Evolutionary conservation across 441 rosid genomes (phyloP), one percentile per base, ranked within the genome.

Genomic region (Erodium trifolium): DNA sequence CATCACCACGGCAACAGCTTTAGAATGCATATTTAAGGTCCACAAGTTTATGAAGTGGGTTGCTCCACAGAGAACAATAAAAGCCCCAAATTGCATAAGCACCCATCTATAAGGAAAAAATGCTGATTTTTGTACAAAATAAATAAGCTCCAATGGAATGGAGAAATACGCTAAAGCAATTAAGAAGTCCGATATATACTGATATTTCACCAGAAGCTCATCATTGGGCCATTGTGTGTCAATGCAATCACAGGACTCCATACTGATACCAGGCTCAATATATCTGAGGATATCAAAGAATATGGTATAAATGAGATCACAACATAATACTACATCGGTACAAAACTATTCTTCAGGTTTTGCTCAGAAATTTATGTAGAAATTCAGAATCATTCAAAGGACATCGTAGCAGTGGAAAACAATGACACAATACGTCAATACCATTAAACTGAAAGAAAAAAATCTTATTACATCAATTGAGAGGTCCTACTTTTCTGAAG

Each of bases 61-160:
- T 3, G 96, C 94, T 47, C 98, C 98, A 71, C 98, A 93, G 55
- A 93, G 96, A 67, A 93, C 85, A 78, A 93, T 93, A 64, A 93
- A 93, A 41, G 96, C 94, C 37, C 98, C 97, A 66, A 93, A 93
- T 78, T 91, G 98, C 94, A 91, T 83, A 1, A 93, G 96, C 71
- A 93, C 98, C 97, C 97, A 89, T 87, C 89, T 82, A 75, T 91
- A 93, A 0, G 98, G 98, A 80, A 91, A 93, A 84, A 91, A 88
- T 0, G 93, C 87, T 0, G 94, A 89, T 74, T 83, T 93, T 67
- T 93, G 92, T 68, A 93, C 98, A 68, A 93, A 93, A 68, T 89
- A 91, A 6, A 93, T 89, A 65, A 91, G 91, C 83, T 91, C 97
- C 1, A 93, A 65, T 6, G 97, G 97, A 73, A 93, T 91, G 29